These are phyloP conservation scores for Solanum hybrid DNA, from an alignment of 305 asterid genomes.

Conservation along the genomic window DNA sequence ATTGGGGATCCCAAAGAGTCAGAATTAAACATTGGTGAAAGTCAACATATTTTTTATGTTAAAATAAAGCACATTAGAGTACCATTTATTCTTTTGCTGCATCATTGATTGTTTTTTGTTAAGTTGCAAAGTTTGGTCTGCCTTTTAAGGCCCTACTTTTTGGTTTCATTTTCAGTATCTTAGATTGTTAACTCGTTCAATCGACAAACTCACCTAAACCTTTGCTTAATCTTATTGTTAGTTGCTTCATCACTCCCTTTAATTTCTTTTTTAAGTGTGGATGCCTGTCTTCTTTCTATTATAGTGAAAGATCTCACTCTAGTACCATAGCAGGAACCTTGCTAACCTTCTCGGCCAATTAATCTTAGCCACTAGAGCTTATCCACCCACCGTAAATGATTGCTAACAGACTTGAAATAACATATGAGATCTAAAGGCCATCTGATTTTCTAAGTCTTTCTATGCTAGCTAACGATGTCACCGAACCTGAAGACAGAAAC, in stretches of 20 bases:
- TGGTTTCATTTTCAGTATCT: background rate
- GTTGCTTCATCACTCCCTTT: background rate
- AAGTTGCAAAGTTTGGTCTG: background rate
- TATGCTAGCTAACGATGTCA: background rate
- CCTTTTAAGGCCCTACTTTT: background rate
- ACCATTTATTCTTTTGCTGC: background rate
- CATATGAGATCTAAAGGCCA: background rate
- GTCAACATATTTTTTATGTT: background rate
- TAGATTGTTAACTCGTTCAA: background rate
- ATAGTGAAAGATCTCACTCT: background rate
- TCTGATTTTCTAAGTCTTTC: background rate
- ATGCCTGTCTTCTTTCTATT: background rate
- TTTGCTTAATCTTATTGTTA: background rate
- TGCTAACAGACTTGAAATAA: too few species aligned
- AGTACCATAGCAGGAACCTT: background rate
- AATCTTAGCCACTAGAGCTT: background rate
- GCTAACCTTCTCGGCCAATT: background rate
- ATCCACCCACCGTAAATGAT: background rate
- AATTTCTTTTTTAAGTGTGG: background rate
- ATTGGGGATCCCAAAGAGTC: background rate
- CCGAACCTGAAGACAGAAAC: too few species aligned
- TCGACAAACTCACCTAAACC: background rate
- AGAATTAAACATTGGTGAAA: background rate
- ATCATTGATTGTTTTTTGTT: background rate
- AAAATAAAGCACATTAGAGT: background rate